Evolutionary conservation across 2,329 filamentous ascomycete genomes (phyloP).

Genomic region (Bipolaris victoriae): DNA sequence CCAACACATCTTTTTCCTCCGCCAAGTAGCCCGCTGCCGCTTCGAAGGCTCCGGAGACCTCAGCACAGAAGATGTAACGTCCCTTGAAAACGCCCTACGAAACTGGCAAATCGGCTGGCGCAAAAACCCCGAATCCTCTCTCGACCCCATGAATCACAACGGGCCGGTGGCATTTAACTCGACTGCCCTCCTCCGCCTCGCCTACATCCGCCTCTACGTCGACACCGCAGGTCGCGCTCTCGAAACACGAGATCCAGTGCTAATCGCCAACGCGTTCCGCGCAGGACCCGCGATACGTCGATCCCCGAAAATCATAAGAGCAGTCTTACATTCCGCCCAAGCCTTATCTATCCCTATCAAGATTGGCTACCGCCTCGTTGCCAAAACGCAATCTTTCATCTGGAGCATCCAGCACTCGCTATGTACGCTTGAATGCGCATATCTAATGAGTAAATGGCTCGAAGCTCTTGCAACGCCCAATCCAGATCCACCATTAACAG

Average conservation of each 20-base stretch:
- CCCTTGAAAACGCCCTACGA: conserved; percentile 52
- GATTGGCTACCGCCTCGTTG: conserved; percentile 50
- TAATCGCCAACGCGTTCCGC: conserved; percentile 67
- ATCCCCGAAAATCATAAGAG: conserved; percentile 65
- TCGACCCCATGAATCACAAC: conserved; percentile 60
- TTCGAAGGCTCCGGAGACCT: conserved; percentile 43
- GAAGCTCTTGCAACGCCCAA: conserved; percentile 42
- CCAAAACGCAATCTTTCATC: conserved; percentile 48
- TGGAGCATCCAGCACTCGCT: conserved; percentile 52
- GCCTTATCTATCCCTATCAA: conserved; percentile 71
- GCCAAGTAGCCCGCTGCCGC: conserved; percentile 55
- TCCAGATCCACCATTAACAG: conserved; percentile 44
- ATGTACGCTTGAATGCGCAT: conserved; percentile 50
- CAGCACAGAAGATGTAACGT: conserved; percentile 49
- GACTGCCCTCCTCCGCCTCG: conserved; percentile 64
- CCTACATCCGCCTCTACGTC: conserved; percentile 70
- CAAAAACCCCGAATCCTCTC: conserved; percentile 49
- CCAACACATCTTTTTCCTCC: conserved; percentile 73
- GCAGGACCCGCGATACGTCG: conserved; percentile 65
- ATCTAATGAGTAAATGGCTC: conserved; percentile 51
- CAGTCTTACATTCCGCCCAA: conserved; percentile 71
- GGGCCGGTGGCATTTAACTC: conserved; percentile 72
- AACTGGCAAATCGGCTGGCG: conserved; percentile 53
- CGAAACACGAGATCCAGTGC: conserved; percentile 67
- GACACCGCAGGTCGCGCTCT: conserved; percentile 69